These are phyloP conservation scores for Hansenula sp. DNA, from an alignment of 1,139 yeast species.

Conservation along the genomic window DNA sequence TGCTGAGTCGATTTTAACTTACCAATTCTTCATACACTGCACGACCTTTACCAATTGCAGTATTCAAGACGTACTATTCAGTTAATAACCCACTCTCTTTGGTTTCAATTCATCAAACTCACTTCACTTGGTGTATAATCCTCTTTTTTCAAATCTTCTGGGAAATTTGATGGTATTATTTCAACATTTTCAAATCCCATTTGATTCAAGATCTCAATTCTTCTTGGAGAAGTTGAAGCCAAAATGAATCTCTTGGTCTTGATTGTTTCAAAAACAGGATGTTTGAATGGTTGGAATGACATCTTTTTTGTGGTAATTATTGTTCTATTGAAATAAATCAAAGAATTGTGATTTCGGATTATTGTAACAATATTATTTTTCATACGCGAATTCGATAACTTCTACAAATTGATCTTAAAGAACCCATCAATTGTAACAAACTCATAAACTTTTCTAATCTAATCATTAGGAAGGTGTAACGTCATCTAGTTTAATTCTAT, in stretches of 20 bases:
- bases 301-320: neutral
- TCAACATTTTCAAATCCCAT: slow-evolving; percentile 52
- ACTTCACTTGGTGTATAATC: slow-evolving; percentile 41
- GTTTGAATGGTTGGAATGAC: slow-evolving; percentile 18
- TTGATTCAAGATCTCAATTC: slow-evolving; percentile 63
- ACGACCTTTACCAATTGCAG: slow-evolving; percentile 62
- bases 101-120: slow-evolving; percentile 7
- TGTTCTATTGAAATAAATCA: too few relatives aligned
- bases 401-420: too few relatives aligned
- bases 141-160: slow-evolving; percentile 65
- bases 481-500: slow-evolving; percentile 27
- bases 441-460: neutral
- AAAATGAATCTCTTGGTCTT: slow-evolving; percentile 42
- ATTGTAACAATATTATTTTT: too few relatives aligned
- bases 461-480: slow-evolving; percentile 22
- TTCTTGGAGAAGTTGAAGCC: slow-evolving; percentile 83
- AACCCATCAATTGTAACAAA: too few relatives aligned
- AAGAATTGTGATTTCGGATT: too few relatives aligned
- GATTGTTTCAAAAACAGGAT: slow-evolving; percentile 30
- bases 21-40: slow-evolving; percentile 48
- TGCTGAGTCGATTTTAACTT: slow-evolving; percentile 4
- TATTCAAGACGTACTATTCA: slow-evolving; percentile 56
- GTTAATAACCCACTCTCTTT: neutral
- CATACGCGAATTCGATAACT: too few relatives aligned
- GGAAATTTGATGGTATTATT: slow-evolving; percentile 56